Evolutionary conservation across 257 asterid species (phyloP), one percentile per base, ranked within the genome.

Genomic region (Gentiana macrophylla): DNA sequence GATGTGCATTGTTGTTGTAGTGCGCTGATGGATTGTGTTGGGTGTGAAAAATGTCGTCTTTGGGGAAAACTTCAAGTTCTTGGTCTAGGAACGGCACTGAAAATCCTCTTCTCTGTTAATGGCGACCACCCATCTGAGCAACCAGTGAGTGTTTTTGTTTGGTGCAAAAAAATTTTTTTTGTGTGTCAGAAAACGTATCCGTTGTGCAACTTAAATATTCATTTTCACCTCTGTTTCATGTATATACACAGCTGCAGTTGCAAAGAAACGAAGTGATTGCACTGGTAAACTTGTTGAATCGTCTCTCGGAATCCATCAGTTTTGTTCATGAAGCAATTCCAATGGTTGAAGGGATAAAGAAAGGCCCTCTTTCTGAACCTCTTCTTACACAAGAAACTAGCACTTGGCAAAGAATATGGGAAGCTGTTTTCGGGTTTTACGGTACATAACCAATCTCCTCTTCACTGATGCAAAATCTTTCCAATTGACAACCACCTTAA

Each of bases 191-290:
- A 6, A 33, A 35, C 10, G 12, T 53, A 11, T 62, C 10, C 12
- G n/a, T 37, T 8, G 3, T 3, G 7, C 12, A 45, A 10, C 12
- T 56, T 52, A 46, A 6, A 8, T 10, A 32, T 47, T 10, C 48
- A 43, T 43, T 12, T 6, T 8, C 49, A 64, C 53, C 1, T 52
- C 24, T 47, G 33, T 60, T 6, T 47, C 59, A 61, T 35, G 38
- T 41, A 58, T 13, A 24, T 24, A 24, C 24, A 37, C 80, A 86
- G 94, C 79, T 89, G 67, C 90, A 86, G 76, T 71, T 89, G 63
- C 97, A 89, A 77, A 82, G 93, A 80, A 89, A 86, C 55, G 97
- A 89, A 72, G 95, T 86, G 61, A 89, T 89, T 72, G 97, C 97
- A 56, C 79, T 89, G 70, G 62, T 84, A 72, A 89, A 89, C 74